Evolutionary conservation across 176 grass and related monocot genomes (phyloP).

Genomic region (Otatea glauca): DNA sequence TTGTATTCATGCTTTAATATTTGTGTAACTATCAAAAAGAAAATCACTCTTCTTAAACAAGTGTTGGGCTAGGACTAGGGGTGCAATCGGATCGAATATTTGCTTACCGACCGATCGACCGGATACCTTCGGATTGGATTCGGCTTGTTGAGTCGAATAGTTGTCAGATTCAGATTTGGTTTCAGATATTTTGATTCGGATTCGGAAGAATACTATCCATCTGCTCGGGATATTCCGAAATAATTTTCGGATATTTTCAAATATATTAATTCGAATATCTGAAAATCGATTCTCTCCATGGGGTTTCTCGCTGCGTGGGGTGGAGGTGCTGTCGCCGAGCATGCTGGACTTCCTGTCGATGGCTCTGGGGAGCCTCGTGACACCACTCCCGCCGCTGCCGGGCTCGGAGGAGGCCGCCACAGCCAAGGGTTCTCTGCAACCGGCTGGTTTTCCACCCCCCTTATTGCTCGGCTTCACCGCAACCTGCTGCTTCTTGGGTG

Average conservation of each 20-base stretch:
- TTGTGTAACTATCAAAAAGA: no score
- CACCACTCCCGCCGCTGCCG: constrained; percentile 65
- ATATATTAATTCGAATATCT: no score
- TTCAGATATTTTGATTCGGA: no score
- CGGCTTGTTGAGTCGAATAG: no score
- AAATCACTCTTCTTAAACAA: constrained; percentile 32
- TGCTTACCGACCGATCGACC: no score
- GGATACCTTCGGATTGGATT: no score
- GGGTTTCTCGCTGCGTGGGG: constrained; percentile 55
- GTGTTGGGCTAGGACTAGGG: background rate
- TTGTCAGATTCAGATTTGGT: no score
- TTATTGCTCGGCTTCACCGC: constrained; percentile 35
- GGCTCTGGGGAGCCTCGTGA: constrained; percentile 73
- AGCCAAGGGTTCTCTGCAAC: constrained; percentile 59
- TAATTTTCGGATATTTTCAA: no score
- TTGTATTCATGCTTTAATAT: no score
- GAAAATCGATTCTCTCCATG: constrained; percentile 45
- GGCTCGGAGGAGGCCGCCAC: constrained; percentile 62
- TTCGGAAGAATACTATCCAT: no score
- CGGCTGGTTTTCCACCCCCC: background rate
- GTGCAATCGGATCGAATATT: no score
- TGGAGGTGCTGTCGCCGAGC: constrained; percentile 77
- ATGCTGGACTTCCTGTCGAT: constrained; percentile 76
- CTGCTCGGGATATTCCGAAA: no score
- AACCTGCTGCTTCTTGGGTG: constrained; percentile 48